These are phyloP conservation scores for Handroanthus guayacan DNA, from an alignment of 257 asterid genomes.

Conservation along the genomic window DNA sequence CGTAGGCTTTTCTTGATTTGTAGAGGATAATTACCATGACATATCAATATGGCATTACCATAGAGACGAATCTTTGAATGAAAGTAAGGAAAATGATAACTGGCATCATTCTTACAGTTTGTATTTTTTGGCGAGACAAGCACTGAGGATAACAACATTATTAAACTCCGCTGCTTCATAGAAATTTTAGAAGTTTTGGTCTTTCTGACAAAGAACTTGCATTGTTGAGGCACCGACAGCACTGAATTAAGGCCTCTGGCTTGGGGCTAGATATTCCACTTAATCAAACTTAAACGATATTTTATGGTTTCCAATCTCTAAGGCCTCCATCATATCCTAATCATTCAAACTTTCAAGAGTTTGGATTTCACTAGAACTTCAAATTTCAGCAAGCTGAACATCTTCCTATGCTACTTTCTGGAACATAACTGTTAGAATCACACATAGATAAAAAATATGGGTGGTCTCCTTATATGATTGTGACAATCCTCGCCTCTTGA, in stretches of 20 bases:
- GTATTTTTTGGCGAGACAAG: neutral
- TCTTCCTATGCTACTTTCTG: neutral
- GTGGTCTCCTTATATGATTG: too few relatives aligned
- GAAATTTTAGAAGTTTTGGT: neutral
- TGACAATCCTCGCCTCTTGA: too few relatives aligned
- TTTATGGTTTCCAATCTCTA: neutral
- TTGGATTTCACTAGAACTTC: neutral
- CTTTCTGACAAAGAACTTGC: neutral
- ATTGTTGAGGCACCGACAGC: neutral
- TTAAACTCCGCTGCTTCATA: neutral
- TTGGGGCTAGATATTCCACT: neutral
- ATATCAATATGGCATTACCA: neutral
- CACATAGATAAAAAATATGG: too few relatives aligned
- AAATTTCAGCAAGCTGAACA: slow-evolving; percentile 25
- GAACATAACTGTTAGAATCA: neutral
- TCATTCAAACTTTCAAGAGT: neutral
- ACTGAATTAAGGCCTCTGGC: neutral
- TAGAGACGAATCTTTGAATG: neutral
- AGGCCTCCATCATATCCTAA: neutral
- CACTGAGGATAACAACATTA: neutral
- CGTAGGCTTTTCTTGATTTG: neutral
- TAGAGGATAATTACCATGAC: neutral
- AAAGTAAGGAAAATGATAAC: neutral
- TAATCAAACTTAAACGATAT: slow-evolving; percentile 9
- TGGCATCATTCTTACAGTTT: neutral